Evolutionary conservation across 163 green algal genomes (phyloP), one percentile per base, ranked within the genome.

Genomic region (Scenedesmus sp.): DNA sequence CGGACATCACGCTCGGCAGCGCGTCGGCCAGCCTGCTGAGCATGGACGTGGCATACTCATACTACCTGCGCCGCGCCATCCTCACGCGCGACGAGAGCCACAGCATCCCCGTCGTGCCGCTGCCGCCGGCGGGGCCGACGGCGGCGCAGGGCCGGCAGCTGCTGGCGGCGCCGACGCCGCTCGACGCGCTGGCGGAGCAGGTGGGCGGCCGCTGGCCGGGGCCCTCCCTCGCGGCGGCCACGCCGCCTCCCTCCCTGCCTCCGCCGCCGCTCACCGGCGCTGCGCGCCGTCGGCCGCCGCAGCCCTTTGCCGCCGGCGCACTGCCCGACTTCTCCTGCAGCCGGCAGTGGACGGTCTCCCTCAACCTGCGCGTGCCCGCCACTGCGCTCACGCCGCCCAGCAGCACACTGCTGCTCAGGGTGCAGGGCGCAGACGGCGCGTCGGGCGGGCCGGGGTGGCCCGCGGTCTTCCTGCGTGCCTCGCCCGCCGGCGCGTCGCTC

Each of bases 21-120:
- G 75, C 81, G 5, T 64, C 80, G 0, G 63, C 85, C 44, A 63
- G 22, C 57, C 36, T 44, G 20, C 13, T 77, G 22, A 47, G 17
- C 4, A 65, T 83, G 36, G 62, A 31, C 29, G 76, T 69, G 34
- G 79, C 64, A 28, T 88, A 88, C 80, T 78, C 60, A 10, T 81
- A 88, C 70, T 86, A 83, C 64, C 47, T 67, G 33, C 44, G 26
- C 31, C 44, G 77, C 39, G 45, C 28, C 26, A 81, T 88, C 6
- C 42, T 64, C 2, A 80, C 63, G 1, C 62, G 67, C 18, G 44
- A n/a, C 1, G 75, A 88, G 69, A 6, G 71, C 10, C 67, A 86
- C 34, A 82, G 57, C 69, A 57, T 86, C 10, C 83, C 83, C 0
- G 22, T 88, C 9, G 34, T 84, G 50, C 64, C 42, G 18, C 65